These are phyloP conservation scores for Cryptosporidium parvum DNA, from an alignment of 169 alveolate genomes.

Conservation along the genomic window DNA sequence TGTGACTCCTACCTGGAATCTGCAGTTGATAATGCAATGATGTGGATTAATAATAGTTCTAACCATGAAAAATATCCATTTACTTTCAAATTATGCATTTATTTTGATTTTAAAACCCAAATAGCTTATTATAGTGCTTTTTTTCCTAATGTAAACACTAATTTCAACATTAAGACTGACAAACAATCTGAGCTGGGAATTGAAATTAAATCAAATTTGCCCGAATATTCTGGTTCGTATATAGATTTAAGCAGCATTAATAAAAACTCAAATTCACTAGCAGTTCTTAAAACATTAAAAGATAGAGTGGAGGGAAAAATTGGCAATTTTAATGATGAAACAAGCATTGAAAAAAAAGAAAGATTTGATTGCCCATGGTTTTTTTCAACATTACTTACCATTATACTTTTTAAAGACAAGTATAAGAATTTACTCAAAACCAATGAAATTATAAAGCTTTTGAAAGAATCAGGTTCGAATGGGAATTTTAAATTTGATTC, in stretches of 20 bases:
- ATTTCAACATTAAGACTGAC: not conserved
- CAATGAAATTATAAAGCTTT: not conserved
- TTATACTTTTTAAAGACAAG: not conserved
- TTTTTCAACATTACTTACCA: slow-evolving; percentile 11
- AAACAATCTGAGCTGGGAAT: not conserved
- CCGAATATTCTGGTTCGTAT: not conserved
- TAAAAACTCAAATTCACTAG: not conserved
- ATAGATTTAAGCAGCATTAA: not conserved
- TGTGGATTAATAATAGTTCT: not conserved
- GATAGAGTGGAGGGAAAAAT: not conserved
- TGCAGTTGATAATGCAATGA: not conserved
- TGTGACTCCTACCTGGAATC: not conserved
- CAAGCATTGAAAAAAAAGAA: not conserved
- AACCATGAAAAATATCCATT: slow-evolving; percentile 22
- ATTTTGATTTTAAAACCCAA: slow-evolving; percentile 49
- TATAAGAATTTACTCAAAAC: not conserved
- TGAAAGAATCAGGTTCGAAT: not conserved
- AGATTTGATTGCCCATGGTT: slow-evolving; percentile 57
- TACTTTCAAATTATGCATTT: slow-evolving; percentile 12
- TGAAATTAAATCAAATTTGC: not conserved
- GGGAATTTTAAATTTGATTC: not conserved
- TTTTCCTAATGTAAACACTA: not conserved
- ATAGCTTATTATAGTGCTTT: slow-evolving; percentile 33
- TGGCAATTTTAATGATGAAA: not conserved
- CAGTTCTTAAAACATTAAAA: not conserved